Evolutionary conservation across 805 yeast species (phyloP).

Genomic region (Pichia pseudocactophila): DNA sequence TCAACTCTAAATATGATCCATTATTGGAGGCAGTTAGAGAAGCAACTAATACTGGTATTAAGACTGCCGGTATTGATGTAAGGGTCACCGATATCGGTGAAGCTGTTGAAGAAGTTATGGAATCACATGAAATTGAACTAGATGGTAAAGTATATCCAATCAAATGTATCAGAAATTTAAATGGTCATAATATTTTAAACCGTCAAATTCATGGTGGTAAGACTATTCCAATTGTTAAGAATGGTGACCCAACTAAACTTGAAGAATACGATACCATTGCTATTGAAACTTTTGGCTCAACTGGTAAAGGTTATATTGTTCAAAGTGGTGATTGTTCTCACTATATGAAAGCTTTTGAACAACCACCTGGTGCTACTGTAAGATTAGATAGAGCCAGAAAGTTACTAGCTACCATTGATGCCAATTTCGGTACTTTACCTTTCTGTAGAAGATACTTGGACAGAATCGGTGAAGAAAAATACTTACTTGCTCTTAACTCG

Average conservation of each 20-base stretch:
- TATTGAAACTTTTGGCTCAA: slow-evolving; percentile 95
- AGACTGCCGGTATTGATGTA: slow-evolving; percentile 92
- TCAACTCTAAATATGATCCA: slow-evolving; percentile 74
- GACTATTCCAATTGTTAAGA: slow-evolving; percentile 91
- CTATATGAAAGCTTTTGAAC: slow-evolving; percentile 58
- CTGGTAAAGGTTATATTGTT: slow-evolving; percentile 87
- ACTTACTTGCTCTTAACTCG: slow-evolving; percentile 75
- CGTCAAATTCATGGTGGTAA: slow-evolving; percentile 89
- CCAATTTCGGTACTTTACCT: slow-evolving; percentile 87
- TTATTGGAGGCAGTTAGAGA: slow-evolving; percentile 78
- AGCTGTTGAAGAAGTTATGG: slow-evolving; percentile 95
- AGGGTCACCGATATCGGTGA: slow-evolving; percentile 93
- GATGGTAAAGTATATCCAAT: slow-evolving; percentile 80
- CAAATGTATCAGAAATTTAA: slow-evolving; percentile 82
- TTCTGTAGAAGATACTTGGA: slow-evolving; percentile 95
- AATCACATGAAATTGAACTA: slow-evolving; percentile 85
- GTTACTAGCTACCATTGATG: slow-evolving; percentile 60
- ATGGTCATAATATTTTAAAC: slow-evolving; percentile 88
- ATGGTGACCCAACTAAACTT: slow-evolving; percentile 92
- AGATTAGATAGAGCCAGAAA: slow-evolving; percentile 60
- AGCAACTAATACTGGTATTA: slow-evolving; percentile 90
- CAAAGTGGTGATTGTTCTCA: slow-evolving; percentile 91
- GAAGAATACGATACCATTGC: slow-evolving; percentile 98
- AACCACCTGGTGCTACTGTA: slow-evolving; percentile 41
- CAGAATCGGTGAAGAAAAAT: slow-evolving; percentile 84